phyloP scores from a whole-genome alignment of 177 flowering plant species.

The Vitis hybrid region DNA sequence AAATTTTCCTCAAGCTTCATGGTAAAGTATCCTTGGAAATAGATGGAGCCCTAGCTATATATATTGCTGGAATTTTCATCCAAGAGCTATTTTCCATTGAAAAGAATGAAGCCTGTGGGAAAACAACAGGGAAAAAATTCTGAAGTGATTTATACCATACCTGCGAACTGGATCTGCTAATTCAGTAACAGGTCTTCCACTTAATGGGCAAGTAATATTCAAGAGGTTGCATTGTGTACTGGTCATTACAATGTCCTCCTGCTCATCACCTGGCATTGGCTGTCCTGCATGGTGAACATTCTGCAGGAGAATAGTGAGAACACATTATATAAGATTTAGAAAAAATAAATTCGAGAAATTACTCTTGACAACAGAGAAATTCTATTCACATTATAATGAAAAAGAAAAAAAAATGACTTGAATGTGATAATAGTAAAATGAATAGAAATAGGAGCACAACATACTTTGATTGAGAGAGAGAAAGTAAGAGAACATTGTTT shows the following conservation, averaged over 20 bases:
- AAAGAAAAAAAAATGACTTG: no score
- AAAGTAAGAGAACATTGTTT: no score
- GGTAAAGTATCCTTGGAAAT: no score
- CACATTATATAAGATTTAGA: not conserved
- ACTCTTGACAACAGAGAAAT: not conserved
- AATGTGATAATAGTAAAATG: no score
- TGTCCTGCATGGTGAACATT: constrained; percentile 88
- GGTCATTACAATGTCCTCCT: constrained; percentile 90
- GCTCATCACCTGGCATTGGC: constrained; percentile 95
- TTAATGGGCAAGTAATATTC: constrained; percentile 73
- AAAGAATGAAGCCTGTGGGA: not conserved
- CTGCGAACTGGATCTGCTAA: constrained; percentile 78
- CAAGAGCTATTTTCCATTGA: no score
- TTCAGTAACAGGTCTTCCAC: constrained; percentile 73
- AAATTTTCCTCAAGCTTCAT: no score
- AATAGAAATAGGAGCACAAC: no score
- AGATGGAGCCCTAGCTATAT: no score
- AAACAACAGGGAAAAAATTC: not conserved
- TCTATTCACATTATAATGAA: no score
- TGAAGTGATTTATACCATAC: constrained; percentile 28
- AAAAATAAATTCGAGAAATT: not conserved
- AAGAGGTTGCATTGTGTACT: constrained; percentile 62
- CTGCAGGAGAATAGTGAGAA: constrained; percentile 40
- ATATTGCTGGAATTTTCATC: no score
- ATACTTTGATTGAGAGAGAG: no score